Evolutionary conservation across 2,329 filamentous ascomycete species (phyloP).

Genomic region (Trichothecium sympodiale): DNA sequence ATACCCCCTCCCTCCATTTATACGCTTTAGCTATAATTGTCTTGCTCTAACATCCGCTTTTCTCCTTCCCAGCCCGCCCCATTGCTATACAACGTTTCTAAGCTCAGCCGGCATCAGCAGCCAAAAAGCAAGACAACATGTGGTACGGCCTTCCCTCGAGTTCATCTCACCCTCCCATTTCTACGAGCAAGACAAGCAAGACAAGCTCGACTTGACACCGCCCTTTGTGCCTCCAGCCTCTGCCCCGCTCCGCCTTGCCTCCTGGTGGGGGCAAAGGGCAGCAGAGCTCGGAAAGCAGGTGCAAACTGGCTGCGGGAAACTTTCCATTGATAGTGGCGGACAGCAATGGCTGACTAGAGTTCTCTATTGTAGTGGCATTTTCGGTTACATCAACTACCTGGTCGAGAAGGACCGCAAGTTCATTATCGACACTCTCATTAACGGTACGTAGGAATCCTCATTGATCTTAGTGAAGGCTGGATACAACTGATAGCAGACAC

Average conservation of each 20-base stretch:
- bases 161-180: neutral
- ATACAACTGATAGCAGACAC: slow-evolving; percentile 13
- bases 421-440: slow-evolving; percentile 91
- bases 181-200: no score
- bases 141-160: slow-evolving; percentile 9
- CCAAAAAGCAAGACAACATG: slow-evolving; percentile 8
- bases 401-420: slow-evolving; percentile 97
- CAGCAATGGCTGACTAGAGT: slow-evolving; percentile 13
- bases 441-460: slow-evolving; percentile 51
- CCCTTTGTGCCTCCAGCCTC: no score
- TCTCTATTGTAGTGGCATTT: slow-evolving; percentile 60
- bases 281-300: neutral
- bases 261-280: no score
- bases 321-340: slow-evolving; percentile 1
- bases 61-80: slow-evolving; percentile 5
- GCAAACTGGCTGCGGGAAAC: neutral
- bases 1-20: neutral
- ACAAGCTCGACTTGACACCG: no score
- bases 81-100: neutral
- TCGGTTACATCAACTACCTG: slow-evolving; percentile 98
- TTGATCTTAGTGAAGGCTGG: slow-evolving; percentile 66
- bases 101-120: neutral
- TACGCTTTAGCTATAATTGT: neutral
- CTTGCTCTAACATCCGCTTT: neutral
- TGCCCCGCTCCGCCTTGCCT: slow-evolving; percentile 4